Base-by-base conservation (phyloP, 176 grass and related monocot species). In the Stipa capillata region DNA sequence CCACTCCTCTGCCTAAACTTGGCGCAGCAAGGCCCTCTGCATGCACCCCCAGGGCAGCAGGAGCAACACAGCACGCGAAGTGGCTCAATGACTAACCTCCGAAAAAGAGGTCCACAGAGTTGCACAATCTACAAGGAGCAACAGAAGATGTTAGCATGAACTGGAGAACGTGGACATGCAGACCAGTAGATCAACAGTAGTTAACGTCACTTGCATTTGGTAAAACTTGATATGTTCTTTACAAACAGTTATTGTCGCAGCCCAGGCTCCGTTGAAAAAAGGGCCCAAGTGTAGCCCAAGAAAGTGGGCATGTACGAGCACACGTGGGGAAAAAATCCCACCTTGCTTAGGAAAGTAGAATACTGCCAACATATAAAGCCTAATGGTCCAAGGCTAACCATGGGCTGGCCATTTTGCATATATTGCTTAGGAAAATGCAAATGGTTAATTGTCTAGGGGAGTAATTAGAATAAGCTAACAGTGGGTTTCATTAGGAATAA, bases 1-100 rank as follows among this genome's bases (percentile, higher is more conserved):
- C 80, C 47, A 3, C 74, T 78, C 63, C 87, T 70, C 84, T 87
- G 90, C 58, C 80, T 66, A 50, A 93, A 89, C 84, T 34, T 88
- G 60, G 81, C 75, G 76, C 81, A 83, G 42, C 75, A 88, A 51
- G 65, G 72, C n/a, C 83, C 77, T 34, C 55, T 72, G 84, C 88
- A 86, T 8, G 59, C 56, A 10, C 3, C 66, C 20, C 73, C 65
- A 18, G 73, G 53, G 49, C 65, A 75, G n/a, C 37, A 87, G 25
- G 65, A 27, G 74, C 73, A 87, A 33, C 74, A 87, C 15, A 87
- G 1, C 37, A 2, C 25, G 14, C 32, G 20, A 42, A 90, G 40
- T 58, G 73, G 78, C 74, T 78, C 73, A 8, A 83, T 56, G 52
- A 87, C 47, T 53, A 86, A 50, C 63, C 74, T 72, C 17, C 40